A percentile compares a stretch with the other conserved stretches of the same genome.
phyloP scores from a whole-genome alignment of 192 early-diverging fungal species.

The Backusella liffmaniae region DNA sequence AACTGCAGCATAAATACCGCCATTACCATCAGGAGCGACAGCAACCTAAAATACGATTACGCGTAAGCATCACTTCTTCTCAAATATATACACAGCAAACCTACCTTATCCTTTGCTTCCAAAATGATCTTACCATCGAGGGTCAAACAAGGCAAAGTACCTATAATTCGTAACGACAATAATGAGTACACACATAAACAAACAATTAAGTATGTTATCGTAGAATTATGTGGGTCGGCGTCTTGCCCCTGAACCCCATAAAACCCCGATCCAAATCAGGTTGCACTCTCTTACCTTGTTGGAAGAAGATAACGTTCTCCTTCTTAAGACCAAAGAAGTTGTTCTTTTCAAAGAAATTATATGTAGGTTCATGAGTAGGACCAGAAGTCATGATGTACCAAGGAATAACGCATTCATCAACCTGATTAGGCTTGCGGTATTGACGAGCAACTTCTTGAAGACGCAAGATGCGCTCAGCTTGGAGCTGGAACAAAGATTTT shows the following conservation, averaged over 20 bases:
- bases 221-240: background rate
- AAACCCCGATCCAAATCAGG: background rate
- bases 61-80: background rate
- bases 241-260: background rate
- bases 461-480: constrained; percentile 89
- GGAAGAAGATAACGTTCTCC: constrained; percentile 92
- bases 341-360: constrained; percentile 73
- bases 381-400: constrained; percentile 99
- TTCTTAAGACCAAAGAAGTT: constrained; percentile 85
- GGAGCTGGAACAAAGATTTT: constrained; percentile 90
- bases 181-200: constrained; percentile 7
- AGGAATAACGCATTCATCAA: constrained; percentile 70
- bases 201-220: background rate
- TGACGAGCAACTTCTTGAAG: constrained; percentile 67
- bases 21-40: constrained; percentile 87
- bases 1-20: constrained; percentile 95
- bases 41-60: constrained; percentile 49
- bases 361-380: constrained; percentile 83
- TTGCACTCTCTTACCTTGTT: constrained; percentile 64
- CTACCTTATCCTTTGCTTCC: constrained; percentile 65
- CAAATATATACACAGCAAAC: background rate
- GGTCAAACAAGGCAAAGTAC: constrained; percentile 90
- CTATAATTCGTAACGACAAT: constrained; percentile 25
- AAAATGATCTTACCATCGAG: constrained; percentile 93
- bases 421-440: constrained; percentile 27